phyloP scores from a whole-genome alignment of 2,329 filamentous ascomycete species.

The Neobulgaria alba region DNA sequence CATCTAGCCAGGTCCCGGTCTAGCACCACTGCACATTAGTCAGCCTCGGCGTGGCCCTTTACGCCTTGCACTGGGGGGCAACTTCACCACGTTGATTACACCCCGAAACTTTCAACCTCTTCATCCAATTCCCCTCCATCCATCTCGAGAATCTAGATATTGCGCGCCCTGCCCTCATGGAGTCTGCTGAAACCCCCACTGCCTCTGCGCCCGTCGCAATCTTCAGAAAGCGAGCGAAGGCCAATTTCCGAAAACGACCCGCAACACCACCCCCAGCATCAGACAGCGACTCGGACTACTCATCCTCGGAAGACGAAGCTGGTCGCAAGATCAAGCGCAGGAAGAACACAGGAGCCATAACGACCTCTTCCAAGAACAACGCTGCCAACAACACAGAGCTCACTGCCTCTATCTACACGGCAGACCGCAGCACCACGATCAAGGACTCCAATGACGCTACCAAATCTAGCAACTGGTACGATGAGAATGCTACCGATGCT shows the following conservation, averaged over 20 bases:
- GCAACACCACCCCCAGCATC: conserved; percentile 67
- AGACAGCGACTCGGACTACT: conserved; percentile 52
- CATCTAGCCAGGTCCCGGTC: no score
- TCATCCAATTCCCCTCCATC: no score
- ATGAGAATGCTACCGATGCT: conserved; percentile 48
- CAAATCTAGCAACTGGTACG: conserved; percentile 82
- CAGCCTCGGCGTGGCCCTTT: no score
- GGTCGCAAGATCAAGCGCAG: conserved; percentile 73
- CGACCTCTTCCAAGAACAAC: conserved; percentile 48
- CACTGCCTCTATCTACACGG: conserved; percentile 45
- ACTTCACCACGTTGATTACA: no score
- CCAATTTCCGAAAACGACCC: conserved; percentile 71
- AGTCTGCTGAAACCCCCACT: neutral
- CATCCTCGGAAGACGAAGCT: conserved; percentile 66
- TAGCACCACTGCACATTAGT: no score
- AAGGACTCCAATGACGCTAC: conserved; percentile 76
- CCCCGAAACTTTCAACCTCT: no score
- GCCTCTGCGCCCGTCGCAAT: conserved; percentile 42
- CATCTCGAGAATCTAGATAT: no score
- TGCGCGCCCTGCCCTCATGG: no score
- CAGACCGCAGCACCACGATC: conserved; percentile 54
- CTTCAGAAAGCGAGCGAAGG: conserved; percentile 88
- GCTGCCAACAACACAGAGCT: conserved; percentile 35
- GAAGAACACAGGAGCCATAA: conserved; percentile 57
- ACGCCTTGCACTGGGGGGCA: no score